Evolutionary conservation across 2,329 filamentous ascomycete species (phyloP), one percentile per base, ranked within the genome.

Genomic region (Penicillium sp.): DNA sequence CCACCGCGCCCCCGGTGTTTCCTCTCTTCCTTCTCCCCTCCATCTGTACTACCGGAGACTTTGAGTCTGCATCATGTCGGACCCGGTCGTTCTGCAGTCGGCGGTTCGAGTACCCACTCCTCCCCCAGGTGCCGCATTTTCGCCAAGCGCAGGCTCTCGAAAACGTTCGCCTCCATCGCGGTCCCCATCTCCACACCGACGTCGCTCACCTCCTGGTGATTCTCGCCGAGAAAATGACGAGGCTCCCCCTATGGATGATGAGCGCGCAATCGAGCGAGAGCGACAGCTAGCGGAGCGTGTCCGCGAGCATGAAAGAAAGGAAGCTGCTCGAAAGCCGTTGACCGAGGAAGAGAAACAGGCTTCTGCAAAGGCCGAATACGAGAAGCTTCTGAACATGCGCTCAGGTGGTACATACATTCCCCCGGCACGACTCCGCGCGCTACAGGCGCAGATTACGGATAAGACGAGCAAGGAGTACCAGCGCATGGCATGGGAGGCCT

Each of bases 391-490:
- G 58, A 93, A 81, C 56, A 91, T 95, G 81, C 86, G 93, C 57
- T 95, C 89, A 39, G 93, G 93, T 55, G 93, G 93, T 58, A 95
- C 89, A 20, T 98, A 98, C 67, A 95, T 98, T 51, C 93, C 93
- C 16, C 93, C 93, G 0, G 91, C 91, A 42, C 81, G 89, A 58
- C 76, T 98, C 64, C 83, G 89, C 59, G 91, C 91, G 31, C 80
- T 98, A 51, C 93, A 98, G 74, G 88, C 90, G 43, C 89, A 95
- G 71, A 95, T 98, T 69, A 96, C 89, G 52, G 93, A 98, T 73
- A 95, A 95, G 76, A 84, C 80, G 44, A 94, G 85, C 70, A 94
- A 95, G 70, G 93, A 97, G 72, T 97, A 95, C 66, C 93, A 97
- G 78, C 87, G 93, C 61, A 95, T 98, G 88, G 89, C 90, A 7